Conservation (phyloP, 2,329 filamentous ascomycete species). For the Lasiodiplodia sp. region DNA sequence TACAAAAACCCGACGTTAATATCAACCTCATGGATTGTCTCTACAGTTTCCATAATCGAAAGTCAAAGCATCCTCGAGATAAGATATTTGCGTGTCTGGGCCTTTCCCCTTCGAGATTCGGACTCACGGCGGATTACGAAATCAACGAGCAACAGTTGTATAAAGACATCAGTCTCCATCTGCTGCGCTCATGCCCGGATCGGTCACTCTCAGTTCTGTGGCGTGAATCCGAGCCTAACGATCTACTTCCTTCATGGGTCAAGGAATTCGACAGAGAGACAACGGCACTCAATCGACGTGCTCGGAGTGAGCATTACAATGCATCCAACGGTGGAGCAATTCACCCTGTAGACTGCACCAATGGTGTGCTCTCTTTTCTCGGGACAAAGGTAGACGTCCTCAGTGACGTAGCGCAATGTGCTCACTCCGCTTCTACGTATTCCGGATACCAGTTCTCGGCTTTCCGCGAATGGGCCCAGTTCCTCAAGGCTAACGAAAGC, state of each 20-base stretch:
- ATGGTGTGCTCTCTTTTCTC: not conserved
- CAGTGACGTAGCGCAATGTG: not conserved
- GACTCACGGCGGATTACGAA: not conserved
- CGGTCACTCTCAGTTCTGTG: not conserved
- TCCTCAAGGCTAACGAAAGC: not conserved
- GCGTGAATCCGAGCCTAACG: not conserved
- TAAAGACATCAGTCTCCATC: not conserved
- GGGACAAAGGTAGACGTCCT: not conserved
- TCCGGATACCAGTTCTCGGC: not conserved
- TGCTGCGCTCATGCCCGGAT: not conserved
- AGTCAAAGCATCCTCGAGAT: conserved; percentile 4
- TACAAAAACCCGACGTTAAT: not conserved
- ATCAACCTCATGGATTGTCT: not conserved
- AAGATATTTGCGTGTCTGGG: not conserved
- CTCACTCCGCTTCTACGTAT: not conserved
- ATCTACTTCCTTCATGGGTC: not conserved
- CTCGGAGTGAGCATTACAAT: not conserved
- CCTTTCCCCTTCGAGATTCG: not conserved
- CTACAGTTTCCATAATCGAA: not conserved
- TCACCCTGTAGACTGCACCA: not conserved
- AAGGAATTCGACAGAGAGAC: not conserved
- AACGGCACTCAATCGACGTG: not conserved
- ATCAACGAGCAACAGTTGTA: not conserved
- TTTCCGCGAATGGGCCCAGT: not conserved
- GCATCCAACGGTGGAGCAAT: not conserved